Conservation (phyloP, 2,329 filamentous ascomycete species). For the Aspergillus fumigatus region DNA sequence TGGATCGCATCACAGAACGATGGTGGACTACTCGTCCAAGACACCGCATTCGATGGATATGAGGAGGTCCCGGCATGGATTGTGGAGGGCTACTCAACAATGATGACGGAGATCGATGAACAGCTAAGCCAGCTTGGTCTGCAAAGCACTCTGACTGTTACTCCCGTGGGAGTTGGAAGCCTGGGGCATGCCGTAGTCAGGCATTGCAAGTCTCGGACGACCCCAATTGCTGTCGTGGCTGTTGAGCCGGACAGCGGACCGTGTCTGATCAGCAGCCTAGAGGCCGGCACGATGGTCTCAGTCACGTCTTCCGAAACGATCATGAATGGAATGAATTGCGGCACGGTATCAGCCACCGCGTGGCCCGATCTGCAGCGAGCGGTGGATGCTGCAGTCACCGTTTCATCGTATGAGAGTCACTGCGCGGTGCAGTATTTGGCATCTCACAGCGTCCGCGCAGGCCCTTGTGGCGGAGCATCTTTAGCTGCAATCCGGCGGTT, state of each 20-base stretch:
- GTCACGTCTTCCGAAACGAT: conserved; percentile 60
- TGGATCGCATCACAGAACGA: conserved; percentile 35
- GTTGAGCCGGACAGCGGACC: conserved; percentile 67
- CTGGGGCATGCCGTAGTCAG: conserved; percentile 64
- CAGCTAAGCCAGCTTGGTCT: conserved; percentile 49
- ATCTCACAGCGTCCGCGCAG: conserved; percentile 45
- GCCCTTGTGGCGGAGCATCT: conserved; percentile 60
- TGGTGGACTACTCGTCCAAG: conserved; percentile 59
- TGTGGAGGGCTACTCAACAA: conserved; percentile 71
- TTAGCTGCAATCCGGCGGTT: conserved; percentile 53
- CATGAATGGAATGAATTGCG: conserved; percentile 71
- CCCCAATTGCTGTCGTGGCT: conserved; percentile 49
- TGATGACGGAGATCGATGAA: conserved; percentile 63
- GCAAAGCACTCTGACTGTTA: conserved; percentile 51
- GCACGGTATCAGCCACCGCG: conserved; percentile 61
- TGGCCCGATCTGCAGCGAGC: conserved; percentile 58
- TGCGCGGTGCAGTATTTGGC: conserved; percentile 53
- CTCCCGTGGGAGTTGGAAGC: conserved; percentile 68
- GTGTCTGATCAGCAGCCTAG: conserved; percentile 48
- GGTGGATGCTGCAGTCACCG: conserved; percentile 56
- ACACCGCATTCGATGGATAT: conserved; percentile 64
- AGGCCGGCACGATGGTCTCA: conserved; percentile 44
- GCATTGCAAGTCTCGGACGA: conserved; percentile 54
- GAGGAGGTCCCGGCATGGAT: conserved; percentile 67
- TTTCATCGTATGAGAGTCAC: conserved; percentile 62